Evolutionary conservation across 805 yeast species (phyloP).

Genomic region (Barnettozyma californica): DNA sequence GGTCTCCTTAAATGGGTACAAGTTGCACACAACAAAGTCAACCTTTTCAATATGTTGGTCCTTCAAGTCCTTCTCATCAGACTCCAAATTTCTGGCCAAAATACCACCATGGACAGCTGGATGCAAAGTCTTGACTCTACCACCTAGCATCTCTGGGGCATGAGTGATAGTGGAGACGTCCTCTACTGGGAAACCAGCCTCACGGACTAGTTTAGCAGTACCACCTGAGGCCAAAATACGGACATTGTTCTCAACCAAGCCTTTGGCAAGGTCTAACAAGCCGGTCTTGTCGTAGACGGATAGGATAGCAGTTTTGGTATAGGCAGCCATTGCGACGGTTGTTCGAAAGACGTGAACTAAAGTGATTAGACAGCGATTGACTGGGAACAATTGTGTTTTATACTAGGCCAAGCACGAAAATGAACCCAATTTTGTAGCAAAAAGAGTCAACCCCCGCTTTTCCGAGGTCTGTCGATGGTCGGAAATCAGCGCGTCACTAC

Average conservation of each 20-base stretch:
- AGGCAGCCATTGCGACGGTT: constrained; percentile 24
- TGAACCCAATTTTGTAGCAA: constrained; percentile 10
- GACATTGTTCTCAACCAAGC: constrained; percentile 81
- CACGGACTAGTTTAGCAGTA: constrained; percentile 89
- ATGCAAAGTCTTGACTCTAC: constrained; percentile 96
- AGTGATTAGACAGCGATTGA: neutral
- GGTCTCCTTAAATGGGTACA: constrained; percentile 97
- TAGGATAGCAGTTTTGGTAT: constrained; percentile 83
- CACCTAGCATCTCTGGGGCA: constrained; percentile 99
- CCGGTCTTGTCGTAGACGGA: constrained; percentile 99
- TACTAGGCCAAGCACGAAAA: neutral
- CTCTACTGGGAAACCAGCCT: constrained; percentile 96
- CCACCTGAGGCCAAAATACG: constrained; percentile 97
- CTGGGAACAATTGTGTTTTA: neutral
- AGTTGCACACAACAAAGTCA: constrained; percentile 94
- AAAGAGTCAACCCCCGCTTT: constrained; percentile 8
- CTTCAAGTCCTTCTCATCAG: constrained; percentile 83
- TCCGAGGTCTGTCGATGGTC: neutral
- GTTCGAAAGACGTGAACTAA: neutral
- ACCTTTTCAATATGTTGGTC: constrained; percentile 93
- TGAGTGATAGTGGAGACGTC: constrained; percentile 94
- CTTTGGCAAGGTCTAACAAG: constrained; percentile 91
- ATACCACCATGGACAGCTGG: constrained; percentile 99
- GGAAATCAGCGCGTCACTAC: no score
- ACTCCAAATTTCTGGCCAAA: constrained; percentile 86